Conservation (phyloP, 257 asterid genomes). For the Jacaranda copaia region DNA sequence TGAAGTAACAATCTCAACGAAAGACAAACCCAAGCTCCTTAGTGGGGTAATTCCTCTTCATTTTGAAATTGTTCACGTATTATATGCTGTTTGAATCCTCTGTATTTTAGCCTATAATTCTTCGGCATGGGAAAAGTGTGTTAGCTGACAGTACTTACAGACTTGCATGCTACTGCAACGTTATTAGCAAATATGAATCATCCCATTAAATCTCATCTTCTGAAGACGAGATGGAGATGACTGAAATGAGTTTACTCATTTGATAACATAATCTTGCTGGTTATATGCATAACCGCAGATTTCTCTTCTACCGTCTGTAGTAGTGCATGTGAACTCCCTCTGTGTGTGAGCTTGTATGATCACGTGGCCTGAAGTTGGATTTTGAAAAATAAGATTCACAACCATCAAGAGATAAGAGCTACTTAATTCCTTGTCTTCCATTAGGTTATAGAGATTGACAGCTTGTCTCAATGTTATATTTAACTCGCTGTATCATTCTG, state of each 20-base stretch:
- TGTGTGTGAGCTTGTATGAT: neutral
- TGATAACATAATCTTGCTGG: no score
- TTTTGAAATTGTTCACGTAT: slow-evolving; percentile 10
- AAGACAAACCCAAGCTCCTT: slow-evolving; percentile 92
- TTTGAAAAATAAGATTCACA: neutral
- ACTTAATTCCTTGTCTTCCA: neutral
- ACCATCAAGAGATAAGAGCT: neutral
- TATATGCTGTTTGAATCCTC: slow-evolving; percentile 17
- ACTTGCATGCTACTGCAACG: neutral
- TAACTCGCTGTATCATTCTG: neutral
- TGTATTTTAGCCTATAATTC: neutral
- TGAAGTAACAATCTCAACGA: slow-evolving; percentile 83
- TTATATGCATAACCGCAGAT: neutral
- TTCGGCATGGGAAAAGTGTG: neutral
- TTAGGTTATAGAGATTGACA: neutral
- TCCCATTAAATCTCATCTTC: no score
- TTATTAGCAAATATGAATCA: no score
- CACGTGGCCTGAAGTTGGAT: neutral
- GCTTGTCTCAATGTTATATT: neutral
- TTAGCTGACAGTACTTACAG: neutral
- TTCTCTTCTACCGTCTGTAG: neutral
- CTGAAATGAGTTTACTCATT: no score
- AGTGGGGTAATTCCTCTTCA: slow-evolving; percentile 59
- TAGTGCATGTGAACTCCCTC: neutral
- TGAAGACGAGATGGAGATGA: no score